Evolutionary conservation across 2,329 filamentous ascomycete species (phyloP).

Genomic region (Chaetomium sp.): DNA sequence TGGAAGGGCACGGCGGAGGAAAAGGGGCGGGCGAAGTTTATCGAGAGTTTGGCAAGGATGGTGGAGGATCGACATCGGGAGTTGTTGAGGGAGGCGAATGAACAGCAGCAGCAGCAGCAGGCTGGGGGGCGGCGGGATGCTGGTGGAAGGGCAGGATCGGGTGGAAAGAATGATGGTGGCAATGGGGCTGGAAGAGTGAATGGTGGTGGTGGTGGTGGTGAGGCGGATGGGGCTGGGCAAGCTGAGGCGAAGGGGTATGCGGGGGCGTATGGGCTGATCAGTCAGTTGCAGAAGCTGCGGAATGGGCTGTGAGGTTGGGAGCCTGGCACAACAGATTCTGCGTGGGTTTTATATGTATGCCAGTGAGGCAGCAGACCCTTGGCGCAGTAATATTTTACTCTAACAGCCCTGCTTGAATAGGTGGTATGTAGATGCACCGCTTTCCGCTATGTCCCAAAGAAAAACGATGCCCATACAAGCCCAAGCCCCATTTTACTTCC

Average conservation of each 20-base stretch:
- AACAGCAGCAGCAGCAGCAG: conserved; percentile 21
- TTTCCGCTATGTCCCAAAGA: too few relatives aligned
- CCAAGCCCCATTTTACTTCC: too few relatives aligned
- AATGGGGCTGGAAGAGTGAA: conserved; percentile 9
- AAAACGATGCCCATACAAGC: too few relatives aligned
- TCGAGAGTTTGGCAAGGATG: conserved; percentile 72
- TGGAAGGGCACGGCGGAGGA: conserved; percentile 98
- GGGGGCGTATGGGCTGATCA: conserved; percentile 54
- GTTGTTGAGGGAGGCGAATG: conserved; percentile 45
- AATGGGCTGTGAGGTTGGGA: conserved; percentile 22
- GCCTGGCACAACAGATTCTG: neutral
- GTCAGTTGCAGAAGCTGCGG: conserved; percentile 55
- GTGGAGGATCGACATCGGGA: conserved; percentile 68
- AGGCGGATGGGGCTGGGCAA: conserved; percentile 30
- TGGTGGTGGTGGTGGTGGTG: conserved; percentile 19
- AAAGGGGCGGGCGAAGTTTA: conserved; percentile 71
- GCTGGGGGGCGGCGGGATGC: neutral
- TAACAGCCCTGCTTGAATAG: too few relatives aligned
- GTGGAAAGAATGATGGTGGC: conserved; percentile 13
- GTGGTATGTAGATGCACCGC: too few relatives aligned
- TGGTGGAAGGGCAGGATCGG: conserved; percentile 1
- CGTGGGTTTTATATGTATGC: neutral
- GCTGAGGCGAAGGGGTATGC: conserved; percentile 38
- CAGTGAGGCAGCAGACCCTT: neutral
- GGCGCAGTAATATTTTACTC: too few relatives aligned